These are phyloP conservation scores for Lasiodiplodia gonubiensis DNA, from an alignment of 2,329 filamentous ascomycete genomes.

Conservation along the genomic window DNA sequence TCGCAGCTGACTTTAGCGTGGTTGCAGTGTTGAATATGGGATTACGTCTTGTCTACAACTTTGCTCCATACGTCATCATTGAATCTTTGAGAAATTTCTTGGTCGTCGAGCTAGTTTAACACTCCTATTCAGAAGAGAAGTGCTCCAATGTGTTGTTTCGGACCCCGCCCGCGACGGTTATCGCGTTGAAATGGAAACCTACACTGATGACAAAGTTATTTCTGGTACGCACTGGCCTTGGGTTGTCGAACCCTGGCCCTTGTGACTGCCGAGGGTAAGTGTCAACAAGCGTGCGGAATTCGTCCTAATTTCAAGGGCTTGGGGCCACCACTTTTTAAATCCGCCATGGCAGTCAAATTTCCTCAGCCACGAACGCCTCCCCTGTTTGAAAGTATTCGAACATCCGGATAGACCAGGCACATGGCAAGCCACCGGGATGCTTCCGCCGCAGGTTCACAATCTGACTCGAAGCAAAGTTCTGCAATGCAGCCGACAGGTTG, in stretches of 20 bases:
- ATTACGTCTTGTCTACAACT: not conserved
- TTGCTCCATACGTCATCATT: not conserved
- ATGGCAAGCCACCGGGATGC: not conserved
- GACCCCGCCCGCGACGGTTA: too few relatives aligned
- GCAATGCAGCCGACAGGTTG: not conserved
- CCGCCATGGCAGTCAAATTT: not conserved
- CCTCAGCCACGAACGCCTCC: constrained; percentile 3
- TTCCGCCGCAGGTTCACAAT: constrained; percentile 3
- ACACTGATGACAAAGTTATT: not conserved
- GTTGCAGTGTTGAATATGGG: not conserved
- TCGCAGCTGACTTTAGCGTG: not conserved
- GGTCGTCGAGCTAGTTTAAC: not conserved
- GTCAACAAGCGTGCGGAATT: not conserved
- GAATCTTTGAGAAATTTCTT: not conserved
- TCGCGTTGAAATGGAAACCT: too few relatives aligned
- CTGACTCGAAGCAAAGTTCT: not conserved
- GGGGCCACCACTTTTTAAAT: not conserved
- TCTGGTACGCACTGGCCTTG: not conserved
- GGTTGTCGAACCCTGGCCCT: not conserved
- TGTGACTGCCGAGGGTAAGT: constrained; percentile 10
- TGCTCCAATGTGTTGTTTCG: too few relatives aligned
- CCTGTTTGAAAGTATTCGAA: not conserved
- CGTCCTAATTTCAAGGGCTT: not conserved
- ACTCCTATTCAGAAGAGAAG: not conserved
- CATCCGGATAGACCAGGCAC: not conserved